phyloP scores from a whole-genome alignment of 2,329 filamentous ascomycete genomes.

The Decorospora gaudefroyi region DNA sequence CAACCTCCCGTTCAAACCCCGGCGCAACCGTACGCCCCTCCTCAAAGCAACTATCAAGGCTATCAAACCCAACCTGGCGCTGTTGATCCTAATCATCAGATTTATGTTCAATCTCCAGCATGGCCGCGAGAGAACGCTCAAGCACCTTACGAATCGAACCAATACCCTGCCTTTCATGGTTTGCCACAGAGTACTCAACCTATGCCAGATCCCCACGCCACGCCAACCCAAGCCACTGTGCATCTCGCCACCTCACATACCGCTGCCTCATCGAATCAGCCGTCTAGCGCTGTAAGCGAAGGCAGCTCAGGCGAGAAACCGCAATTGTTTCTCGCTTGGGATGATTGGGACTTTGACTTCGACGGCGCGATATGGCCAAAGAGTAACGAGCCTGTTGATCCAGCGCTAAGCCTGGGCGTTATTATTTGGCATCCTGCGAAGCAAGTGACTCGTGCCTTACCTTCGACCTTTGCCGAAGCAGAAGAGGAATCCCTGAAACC shows the following conservation, averaged over 20 bases:
- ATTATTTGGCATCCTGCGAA: slow-evolving; percentile 54
- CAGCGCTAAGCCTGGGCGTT: slow-evolving; percentile 52
- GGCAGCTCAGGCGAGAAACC: slow-evolving; percentile 28
- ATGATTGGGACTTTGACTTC: slow-evolving; percentile 52
- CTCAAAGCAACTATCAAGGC: slow-evolving; percentile 22
- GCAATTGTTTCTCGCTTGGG: slow-evolving; percentile 43
- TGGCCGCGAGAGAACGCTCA: slow-evolving; percentile 30
- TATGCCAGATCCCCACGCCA: slow-evolving; percentile 33
- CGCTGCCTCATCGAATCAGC: slow-evolving; percentile 14
- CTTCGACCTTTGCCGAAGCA: slow-evolving; percentile 51
- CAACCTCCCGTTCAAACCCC: slow-evolving; percentile 29
- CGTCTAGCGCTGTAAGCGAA: slow-evolving; percentile 25
- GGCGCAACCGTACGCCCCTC: slow-evolving; percentile 29
- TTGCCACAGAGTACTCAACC: slow-evolving; percentile 12
- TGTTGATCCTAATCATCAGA: slow-evolving; percentile 29
- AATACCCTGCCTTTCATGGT: slow-evolving; percentile 23
- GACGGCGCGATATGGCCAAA: slow-evolving; percentile 53
- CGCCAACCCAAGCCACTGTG: slow-evolving; percentile 35
- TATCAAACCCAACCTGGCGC: slow-evolving; percentile 28
- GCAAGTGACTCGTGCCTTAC: slow-evolving; percentile 50
- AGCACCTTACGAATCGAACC: slow-evolving; percentile 21
- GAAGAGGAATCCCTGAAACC: slow-evolving; percentile 51
- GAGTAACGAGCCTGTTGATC: slow-evolving; percentile 52
- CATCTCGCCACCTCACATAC: slow-evolving; percentile 24
- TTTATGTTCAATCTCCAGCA: slow-evolving; percentile 29